These are phyloP conservation scores for Alternaria ethzedia DNA, from an alignment of 2,329 filamentous ascomycete species.

Conservation along the genomic window DNA sequence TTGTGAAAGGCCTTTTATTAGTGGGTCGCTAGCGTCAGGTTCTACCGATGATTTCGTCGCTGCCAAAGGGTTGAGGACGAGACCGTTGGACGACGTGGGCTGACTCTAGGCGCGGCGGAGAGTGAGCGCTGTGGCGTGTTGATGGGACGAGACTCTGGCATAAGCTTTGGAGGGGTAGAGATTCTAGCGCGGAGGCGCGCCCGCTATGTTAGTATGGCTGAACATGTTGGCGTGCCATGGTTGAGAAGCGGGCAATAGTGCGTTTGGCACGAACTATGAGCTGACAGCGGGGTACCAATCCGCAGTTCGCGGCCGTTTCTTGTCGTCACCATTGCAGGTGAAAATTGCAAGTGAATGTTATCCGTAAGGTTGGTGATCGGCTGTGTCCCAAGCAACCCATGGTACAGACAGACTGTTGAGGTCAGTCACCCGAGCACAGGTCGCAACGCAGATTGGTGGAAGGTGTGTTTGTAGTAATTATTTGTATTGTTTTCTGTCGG, in stretches of 20 bases:
- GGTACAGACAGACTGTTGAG: background rate
- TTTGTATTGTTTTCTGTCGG: background rate
- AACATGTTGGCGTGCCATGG: slow-evolving; percentile 8
- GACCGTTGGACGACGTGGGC: background rate
- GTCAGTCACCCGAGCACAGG: background rate
- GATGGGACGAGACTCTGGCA: background rate
- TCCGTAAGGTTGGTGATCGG: background rate
- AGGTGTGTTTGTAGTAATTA: background rate
- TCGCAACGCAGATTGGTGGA: background rate
- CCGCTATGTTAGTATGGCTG: background rate
- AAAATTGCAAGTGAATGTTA: background rate
- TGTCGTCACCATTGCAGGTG: slow-evolving; percentile 13
- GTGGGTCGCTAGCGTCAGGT: background rate
- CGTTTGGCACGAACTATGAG: slow-evolving; percentile 7
- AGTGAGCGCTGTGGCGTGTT: background rate
- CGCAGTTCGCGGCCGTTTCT: slow-evolving; percentile 9
- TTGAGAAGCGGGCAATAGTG: slow-evolving; percentile 1
- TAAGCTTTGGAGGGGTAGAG: slow-evolving; percentile 3
- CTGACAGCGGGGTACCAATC: slow-evolving; percentile 14
- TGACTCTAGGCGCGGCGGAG: background rate
- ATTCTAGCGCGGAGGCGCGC: background rate
- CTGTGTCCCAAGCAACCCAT: background rate
- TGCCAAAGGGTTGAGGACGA: background rate
- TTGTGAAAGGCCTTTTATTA: background rate
- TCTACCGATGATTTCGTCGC: background rate